These are phyloP conservation scores for Thielaviopsis populi DNA, from an alignment of 2,329 filamentous ascomycete species.

Conservation along the genomic window DNA sequence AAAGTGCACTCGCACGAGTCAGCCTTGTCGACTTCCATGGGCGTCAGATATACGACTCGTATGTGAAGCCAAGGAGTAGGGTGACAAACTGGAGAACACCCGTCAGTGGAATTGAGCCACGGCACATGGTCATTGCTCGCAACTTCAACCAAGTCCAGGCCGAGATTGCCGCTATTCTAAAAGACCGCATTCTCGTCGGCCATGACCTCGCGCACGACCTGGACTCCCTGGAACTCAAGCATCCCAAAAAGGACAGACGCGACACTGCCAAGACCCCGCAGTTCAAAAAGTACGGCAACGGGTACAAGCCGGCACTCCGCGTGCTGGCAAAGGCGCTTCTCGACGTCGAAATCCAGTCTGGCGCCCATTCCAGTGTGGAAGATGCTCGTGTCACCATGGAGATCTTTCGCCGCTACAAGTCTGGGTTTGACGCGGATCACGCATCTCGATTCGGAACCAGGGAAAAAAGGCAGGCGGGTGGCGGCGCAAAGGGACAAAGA, in stretches of 20 bases:
- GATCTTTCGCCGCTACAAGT: slow-evolving; percentile 69
- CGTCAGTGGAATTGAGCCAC: slow-evolving; percentile 66
- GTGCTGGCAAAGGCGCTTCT: slow-evolving; percentile 42
- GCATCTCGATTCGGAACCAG: slow-evolving; percentile 42
- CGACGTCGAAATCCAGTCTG: slow-evolving; percentile 46
- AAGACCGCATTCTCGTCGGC: slow-evolving; percentile 60
- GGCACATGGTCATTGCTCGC: slow-evolving; percentile 54
- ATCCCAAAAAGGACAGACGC: slow-evolving; percentile 62
- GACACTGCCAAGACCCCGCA: slow-evolving; percentile 68
- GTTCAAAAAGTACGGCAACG: slow-evolving; percentile 54
- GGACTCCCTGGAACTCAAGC: slow-evolving; percentile 58
- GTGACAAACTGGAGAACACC: slow-evolving; percentile 85
- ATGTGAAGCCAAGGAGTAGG: slow-evolving; percentile 59
- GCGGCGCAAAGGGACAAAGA: slow-evolving; percentile 23
- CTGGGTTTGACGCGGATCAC: slow-evolving; percentile 70
- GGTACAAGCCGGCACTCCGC: slow-evolving; percentile 53
- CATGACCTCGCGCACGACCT: slow-evolving; percentile 74
- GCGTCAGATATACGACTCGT: slow-evolving; percentile 85
- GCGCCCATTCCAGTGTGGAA: slow-evolving; percentile 51
- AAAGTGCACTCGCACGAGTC: slow-evolving; percentile 69
- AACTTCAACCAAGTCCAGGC: slow-evolving; percentile 63
- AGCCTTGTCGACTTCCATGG: slow-evolving; percentile 91
- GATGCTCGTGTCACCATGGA: slow-evolving; percentile 87
- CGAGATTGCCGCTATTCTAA: slow-evolving; percentile 53
- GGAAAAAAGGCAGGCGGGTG: slow-evolving; percentile 1